phyloP scores from a whole-genome alignment of 345 rosid genomes.

The Kandelia obovata region DNA sequence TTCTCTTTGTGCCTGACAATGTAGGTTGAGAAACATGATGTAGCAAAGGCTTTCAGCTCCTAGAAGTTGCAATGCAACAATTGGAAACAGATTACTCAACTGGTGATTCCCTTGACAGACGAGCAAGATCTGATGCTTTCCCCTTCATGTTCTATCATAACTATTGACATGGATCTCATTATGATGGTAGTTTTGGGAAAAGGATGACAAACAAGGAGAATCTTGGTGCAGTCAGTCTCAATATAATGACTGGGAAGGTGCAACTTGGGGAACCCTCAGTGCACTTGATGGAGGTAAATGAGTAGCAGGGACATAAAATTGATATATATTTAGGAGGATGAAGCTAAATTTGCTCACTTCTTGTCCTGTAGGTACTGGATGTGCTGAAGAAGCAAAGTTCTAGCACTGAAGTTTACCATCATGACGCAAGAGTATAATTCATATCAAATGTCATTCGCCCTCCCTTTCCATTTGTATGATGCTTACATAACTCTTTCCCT shows the following conservation, averaged over 20 bases:
- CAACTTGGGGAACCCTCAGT: conserved; percentile 23
- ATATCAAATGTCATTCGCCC: neutral
- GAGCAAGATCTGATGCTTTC: conserved; percentile 10
- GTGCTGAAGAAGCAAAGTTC: conserved; percentile 78
- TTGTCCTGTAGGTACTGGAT: conserved; percentile 56
- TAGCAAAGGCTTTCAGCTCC: conserved; percentile 79
- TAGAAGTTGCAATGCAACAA: conserved; percentile 97
- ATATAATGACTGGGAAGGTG: conserved; percentile 74
- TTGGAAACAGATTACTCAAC: conserved; percentile 94
- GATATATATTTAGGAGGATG: neutral
- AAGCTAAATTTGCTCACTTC: conserved; percentile 5
- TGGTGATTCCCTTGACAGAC: conserved; percentile 37
- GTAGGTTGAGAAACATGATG: conserved; percentile 79
- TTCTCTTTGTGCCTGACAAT: conserved; percentile 8
- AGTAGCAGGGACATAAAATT: neutral
- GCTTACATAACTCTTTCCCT: neutral
- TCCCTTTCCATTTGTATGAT: neutral
- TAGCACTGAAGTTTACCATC: conserved; percentile 50
- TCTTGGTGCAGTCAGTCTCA: conserved; percentile 49
- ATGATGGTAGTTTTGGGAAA: conserved; percentile 88
- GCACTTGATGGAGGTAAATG: conserved; percentile 51
- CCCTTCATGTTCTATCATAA: conserved; percentile 39
- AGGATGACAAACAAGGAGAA: conserved; percentile 83
- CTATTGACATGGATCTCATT: conserved; percentile 97
- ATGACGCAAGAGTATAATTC: conserved; percentile 48